Evolutionary conservation across 768 basidiomycete genomes (phyloP), one percentile per base, ranked within the genome.

Genomic region (Leccinum subgranulosum): DNA sequence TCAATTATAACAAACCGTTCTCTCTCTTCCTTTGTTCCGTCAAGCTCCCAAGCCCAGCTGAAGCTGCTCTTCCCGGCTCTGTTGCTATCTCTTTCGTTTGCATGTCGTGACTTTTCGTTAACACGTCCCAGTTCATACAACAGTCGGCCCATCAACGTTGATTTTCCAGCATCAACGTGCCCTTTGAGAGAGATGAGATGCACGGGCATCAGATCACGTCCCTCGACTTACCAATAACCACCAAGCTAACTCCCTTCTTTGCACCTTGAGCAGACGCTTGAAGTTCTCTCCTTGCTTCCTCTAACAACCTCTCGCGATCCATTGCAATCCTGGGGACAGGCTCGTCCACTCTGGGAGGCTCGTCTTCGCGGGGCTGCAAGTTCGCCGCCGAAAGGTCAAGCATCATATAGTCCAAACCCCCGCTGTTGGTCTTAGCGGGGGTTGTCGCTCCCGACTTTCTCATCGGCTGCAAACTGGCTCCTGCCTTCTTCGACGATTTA

Each of bases 121-220:
- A 98, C 69, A 62, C 83, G 80, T 14, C 97, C 97, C 2, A 96
- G 80, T 61, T 98, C 97, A 70, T 98, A 98, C 52, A 98, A 67
- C 57, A 99, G 66, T 55, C 96, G 80, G 2, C 97, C 97, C 93
- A 98, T 98, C 27, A 99, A 75, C 1, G 97, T 99, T 5, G 94
- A 97, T 73, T 99, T 99, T 25, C 97, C 97, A 17, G 97, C 97
- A 74, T 99, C 97, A 59, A 99, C 97, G 67, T 99, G 97, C 39
- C 97, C 96, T 98, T 64, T 49, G 46, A 48, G 33, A 51, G 47
- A 3, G 21, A 53, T 67, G 39, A 64, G 59, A 58, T 27, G 57
- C 49, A 49, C 52, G 25, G 46, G 34, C 31, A 11, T 51, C 43
- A 46, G 29, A 33, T 6, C 50, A 49, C 49, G 6, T 52, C 53